phyloP scores from a whole-genome alignment of 305 asterid species.

The Rubia peregrina region DNA sequence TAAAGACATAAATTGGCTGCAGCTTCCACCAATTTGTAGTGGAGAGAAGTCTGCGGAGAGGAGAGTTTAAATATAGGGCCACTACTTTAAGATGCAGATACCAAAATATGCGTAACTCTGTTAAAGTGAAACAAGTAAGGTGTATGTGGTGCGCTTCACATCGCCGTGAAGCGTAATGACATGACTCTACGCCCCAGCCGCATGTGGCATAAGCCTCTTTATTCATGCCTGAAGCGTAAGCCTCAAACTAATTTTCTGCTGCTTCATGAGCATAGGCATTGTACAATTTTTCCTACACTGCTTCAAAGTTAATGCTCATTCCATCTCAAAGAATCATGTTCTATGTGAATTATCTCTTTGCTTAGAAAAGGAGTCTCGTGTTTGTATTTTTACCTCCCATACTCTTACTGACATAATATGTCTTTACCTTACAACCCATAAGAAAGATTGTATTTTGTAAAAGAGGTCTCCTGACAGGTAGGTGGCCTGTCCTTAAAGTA shows the following conservation, averaged over 20 bases:
- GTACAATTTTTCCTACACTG: not conserved
- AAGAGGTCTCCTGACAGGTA: no score
- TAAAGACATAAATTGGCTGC: not conserved
- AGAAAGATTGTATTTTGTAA: not conserved
- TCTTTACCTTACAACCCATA: not conserved
- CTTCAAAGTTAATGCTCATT: not conserved
- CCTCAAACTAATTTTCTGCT: not conserved
- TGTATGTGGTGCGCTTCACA: not conserved
- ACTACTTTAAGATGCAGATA: not conserved
- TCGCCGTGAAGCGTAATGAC: not conserved
- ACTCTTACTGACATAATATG: no score
- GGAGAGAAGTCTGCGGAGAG: not conserved
- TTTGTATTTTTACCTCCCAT: no score
- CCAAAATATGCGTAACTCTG: not conserved
- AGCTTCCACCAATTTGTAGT: not conserved
- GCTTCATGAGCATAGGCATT: no score
- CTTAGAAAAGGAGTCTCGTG: not conserved
- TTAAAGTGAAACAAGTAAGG: not conserved
- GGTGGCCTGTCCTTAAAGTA: no score
- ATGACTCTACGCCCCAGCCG: not conserved
- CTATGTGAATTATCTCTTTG: not conserved
- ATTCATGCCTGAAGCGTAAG: not conserved
- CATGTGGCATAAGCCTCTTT: not conserved
- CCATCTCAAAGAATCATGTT: not conserved
- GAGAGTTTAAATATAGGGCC: no score